Percentiles rank a stretch among this genome's conserved stretches.
Conservation (phyloP, 2,329 filamentous ascomycete genomes). For the Curvularia hawaiiensis region DNA sequence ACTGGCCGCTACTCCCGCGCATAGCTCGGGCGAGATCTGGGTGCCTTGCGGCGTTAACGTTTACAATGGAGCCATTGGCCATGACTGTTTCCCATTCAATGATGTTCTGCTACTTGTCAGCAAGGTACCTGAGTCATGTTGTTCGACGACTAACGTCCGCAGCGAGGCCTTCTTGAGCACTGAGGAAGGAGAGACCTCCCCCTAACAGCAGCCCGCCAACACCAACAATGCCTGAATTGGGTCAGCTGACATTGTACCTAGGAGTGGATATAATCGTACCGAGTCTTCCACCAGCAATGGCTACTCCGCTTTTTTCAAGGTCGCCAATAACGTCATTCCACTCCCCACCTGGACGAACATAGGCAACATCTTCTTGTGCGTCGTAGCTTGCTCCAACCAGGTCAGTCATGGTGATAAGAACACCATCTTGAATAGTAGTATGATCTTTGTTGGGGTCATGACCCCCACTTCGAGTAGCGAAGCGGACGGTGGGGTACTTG, state of each 20-base stretch:
- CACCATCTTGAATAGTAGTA: constrained; percentile 44
- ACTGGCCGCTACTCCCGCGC: constrained; percentile 33
- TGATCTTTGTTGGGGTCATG: constrained; percentile 48
- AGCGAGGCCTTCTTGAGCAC: constrained; percentile 31
- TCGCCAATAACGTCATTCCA: constrained; percentile 49
- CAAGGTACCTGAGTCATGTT: not conserved
- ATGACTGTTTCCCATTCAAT: constrained; percentile 41
- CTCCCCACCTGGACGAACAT: constrained; percentile 48
- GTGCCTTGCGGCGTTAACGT: constrained; percentile 30
- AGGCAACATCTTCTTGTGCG: constrained; percentile 40
- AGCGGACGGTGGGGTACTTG: constrained; percentile 27
- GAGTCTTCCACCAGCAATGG: constrained; percentile 39
- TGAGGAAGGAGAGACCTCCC: constrained; percentile 33
- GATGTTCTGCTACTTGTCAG: constrained; percentile 29
- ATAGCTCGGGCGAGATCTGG: constrained; percentile 44
- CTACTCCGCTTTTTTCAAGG: constrained; percentile 43
- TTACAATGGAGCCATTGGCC: constrained; percentile 37
- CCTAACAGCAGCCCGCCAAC: constrained; percentile 28
- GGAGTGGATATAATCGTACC: constrained; percentile 9
- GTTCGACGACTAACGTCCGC: constrained; percentile 26
- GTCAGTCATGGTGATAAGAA: constrained; percentile 46
- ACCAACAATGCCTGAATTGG: constrained; percentile 25
- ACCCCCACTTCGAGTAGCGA: constrained; percentile 39
- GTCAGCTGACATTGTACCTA: constrained; percentile 2
- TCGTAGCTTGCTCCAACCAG: constrained; percentile 46